Percentiles rank a stretch among this genome's conserved stretches.
Conservation (phyloP, 345 rosid genomes). For the Heritiera littoralis region DNA sequence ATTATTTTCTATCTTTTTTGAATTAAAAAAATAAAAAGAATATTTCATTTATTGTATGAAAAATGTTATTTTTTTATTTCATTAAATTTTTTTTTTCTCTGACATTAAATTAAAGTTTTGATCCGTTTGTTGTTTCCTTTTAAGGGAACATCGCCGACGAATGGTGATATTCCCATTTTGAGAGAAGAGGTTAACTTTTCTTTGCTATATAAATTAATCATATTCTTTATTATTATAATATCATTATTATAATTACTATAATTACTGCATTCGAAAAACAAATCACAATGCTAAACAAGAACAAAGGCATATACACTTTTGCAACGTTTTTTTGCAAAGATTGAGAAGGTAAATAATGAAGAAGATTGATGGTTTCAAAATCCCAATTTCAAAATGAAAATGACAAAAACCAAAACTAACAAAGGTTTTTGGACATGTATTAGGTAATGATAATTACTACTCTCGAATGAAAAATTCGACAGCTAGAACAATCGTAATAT, state of each 20-base stretch:
- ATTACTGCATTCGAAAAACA: not conserved
- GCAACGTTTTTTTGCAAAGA: not conserved
- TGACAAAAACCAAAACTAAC: not conserved
- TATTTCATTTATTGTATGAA: too few species aligned
- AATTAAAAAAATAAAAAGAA: too few species aligned
- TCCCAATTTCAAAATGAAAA: not conserved
- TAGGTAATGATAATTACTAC: slow-evolving; percentile 19
- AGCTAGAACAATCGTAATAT: not conserved
- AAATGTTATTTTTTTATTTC: too few species aligned
- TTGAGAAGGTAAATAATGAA: not conserved
- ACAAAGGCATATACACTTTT: not conserved
- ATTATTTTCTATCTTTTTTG: too few species aligned
- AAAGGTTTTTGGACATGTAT: not conserved
- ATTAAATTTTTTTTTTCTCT: too few species aligned
- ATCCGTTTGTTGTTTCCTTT: too few species aligned
- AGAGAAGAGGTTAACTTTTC: too few species aligned
- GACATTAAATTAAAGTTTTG: too few species aligned
- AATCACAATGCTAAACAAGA: not conserved
- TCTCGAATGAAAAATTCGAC: not conserved
- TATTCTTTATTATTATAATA: not conserved
- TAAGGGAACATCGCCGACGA: too few species aligned
- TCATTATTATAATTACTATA: not conserved
- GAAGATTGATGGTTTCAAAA: not conserved
- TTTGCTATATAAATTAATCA: not conserved
- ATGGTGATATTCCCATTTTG: too few species aligned